Base-by-base conservation (phyloP, 2,329 filamentous ascomycete species). In the Fusarium incarnatum region DNA sequence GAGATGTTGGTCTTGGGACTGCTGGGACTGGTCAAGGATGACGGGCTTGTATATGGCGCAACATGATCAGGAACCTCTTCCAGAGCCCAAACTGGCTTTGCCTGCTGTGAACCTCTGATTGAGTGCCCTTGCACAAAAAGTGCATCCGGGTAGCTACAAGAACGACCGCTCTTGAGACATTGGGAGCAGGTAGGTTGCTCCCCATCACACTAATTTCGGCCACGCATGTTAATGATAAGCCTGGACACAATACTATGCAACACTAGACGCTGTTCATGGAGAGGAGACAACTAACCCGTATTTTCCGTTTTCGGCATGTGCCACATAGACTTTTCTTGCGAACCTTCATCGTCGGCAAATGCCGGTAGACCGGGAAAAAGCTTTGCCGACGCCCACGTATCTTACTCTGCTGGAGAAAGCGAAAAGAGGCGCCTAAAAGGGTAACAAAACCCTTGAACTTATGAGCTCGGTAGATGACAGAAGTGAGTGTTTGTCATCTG, bases 361-460 rank as follows among this genome's bases (percentile, higher is more conserved):
- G 10, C 4, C 6, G 34, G 2, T 10, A 37, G 34, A 12, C 34
- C 7, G 5, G 18, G 0, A 0, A 7, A 37, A 12, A 10, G 18
- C 10, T 37, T 12, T 1, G 10, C 18, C 18, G 10, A 37, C 9
- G 18, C 10, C 18, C 18, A 37, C 6, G 34, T 37, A 37, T n/a
- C 18, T 37, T n/a, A n/a, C 34, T n/a, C 34, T 37, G 10, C 18
- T n/a, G 3, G 10, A n/a, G 34, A 37, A 6, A 6, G 10, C n/a
- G 18, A n/a, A 11, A 37, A n/a, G 10, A 37, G 0, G 12, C 2
- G 18, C 34, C 34, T 37, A 37, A 37, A 37, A 37, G 10, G 34
- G 34, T 37, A 37, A 37, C 34, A 37, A 37, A 37, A 37, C 34
- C 34, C 34, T 37, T 37, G 34, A 37, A 3, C 5, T 37, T 37